Evolutionary conservation across 768 basidiomycete species (phyloP), one percentile per base, ranked within the genome.

Genomic region (Leccinum sublutescens): DNA sequence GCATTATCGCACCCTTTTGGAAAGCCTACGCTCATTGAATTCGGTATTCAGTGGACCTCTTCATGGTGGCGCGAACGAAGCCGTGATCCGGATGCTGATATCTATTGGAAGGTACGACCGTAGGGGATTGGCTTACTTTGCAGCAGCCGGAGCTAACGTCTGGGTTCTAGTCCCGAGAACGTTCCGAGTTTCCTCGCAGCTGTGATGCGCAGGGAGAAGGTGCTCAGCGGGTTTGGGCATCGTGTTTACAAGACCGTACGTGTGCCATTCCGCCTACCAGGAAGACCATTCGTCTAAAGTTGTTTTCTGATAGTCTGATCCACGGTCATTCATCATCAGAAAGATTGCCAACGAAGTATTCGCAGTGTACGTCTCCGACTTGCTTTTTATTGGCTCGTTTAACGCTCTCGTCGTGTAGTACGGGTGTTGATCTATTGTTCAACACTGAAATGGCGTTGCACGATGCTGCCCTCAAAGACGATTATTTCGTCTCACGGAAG

Each of bases 291-390:
- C 7, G 21, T 27, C 57, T 62, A 2, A 61, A 14, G 10, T 10
- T 31, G 36, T 47, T 57, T 31, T 40, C 52, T 34, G 50, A 56
- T 27, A 92, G 88, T 93, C 92, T 15, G 94, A 96, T 72, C 94
- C 94, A 25, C 84, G 94, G 21, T 93, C 91, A 5, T 92, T 89
- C 71, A 92, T 96, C 68, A 90, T 96, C 53, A 87, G 93, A 58
- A 89, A 90, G 76, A 93, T 86, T 4, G 94, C 93, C 10, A 87
- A 93, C 69, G 92, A 94, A 62, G 93, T 95, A n/a, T 95, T 95
- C 77, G 85, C 85, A 71, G 83, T 93, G 89, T 91, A 70, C 60
- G 84, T 76, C 57, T 31, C 48, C 43, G 23, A 48, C 45, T 53
- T 49, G 9, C 27, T 55, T 21, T 43, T 52, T 12, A 31, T 38